phyloP scores from a whole-genome alignment of 208 protist genomes.

The Chromosphaera perkinsii region DNA sequence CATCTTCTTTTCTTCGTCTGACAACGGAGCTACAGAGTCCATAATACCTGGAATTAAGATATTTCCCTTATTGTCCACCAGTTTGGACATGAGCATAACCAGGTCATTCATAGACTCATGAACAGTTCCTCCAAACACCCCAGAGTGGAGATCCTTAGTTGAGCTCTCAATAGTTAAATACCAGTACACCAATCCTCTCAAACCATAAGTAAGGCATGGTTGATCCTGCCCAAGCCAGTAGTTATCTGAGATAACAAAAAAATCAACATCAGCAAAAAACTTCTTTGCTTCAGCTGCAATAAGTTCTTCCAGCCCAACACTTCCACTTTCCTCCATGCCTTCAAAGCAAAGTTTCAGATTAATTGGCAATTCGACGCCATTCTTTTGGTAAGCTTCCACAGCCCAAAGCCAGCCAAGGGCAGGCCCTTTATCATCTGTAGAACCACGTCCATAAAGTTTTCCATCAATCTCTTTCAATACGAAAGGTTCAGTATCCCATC shows the following conservation, averaged over 20 bases:
- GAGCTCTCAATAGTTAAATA: slow-evolving; percentile 1
- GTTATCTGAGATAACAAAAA: slow-evolving; percentile 27
- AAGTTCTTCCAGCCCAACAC: too few relatives aligned
- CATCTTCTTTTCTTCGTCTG: slow-evolving; percentile 13
- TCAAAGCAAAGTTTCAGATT: too few relatives aligned
- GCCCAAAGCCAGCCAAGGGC: slow-evolving; percentile 22
- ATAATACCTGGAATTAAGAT: slow-evolving; percentile 10
- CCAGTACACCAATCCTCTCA: slow-evolving; percentile 12
- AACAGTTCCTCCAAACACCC: slow-evolving; percentile 27
- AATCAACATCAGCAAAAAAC: slow-evolving; percentile 10
- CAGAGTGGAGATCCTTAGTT: slow-evolving; percentile 22
- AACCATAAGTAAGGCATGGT: slow-evolving; percentile 34
- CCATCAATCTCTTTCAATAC: slow-evolving; percentile 20
- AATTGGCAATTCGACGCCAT: too few relatives aligned
- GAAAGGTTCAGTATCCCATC: slow-evolving; percentile 29
- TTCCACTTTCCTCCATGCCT: too few relatives aligned
- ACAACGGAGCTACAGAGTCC: background rate
- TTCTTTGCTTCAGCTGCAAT: too few relatives aligned
- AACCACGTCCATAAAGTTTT: slow-evolving; percentile 15
- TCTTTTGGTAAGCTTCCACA: slow-evolving; percentile 11
- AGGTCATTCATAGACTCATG: slow-evolving; percentile 34
- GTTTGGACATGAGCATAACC: background rate
- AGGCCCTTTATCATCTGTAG: slow-evolving; percentile 16
- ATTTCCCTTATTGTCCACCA: slow-evolving; percentile 17
- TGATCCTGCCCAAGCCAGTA: slow-evolving; percentile 27